phyloP scores from a whole-genome alignment of 202 grass and related monocot genomes.

The Alloteropsis angusta region DNA sequence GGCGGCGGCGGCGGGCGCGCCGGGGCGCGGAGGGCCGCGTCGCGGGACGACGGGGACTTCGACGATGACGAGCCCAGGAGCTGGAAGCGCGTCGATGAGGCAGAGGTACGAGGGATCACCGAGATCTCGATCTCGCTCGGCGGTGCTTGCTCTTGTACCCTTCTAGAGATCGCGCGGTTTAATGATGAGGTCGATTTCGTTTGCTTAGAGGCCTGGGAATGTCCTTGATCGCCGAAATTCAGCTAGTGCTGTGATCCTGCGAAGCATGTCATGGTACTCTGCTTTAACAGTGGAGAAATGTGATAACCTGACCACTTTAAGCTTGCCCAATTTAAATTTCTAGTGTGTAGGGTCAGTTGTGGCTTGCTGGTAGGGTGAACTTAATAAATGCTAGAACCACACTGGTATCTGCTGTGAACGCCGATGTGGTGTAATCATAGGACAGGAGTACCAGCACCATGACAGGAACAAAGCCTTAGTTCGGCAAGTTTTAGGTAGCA shows the following conservation, averaged over 20 bases:
- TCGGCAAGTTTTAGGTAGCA: too few species aligned
- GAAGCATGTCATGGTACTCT: background rate
- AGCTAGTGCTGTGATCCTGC: background rate
- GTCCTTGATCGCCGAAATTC: background rate
- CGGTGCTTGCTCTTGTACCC: background rate
- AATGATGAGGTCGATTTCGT: background rate
- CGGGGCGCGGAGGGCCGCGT: conserved; percentile 36
- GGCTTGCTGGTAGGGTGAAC: background rate
- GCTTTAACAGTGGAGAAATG: background rate
- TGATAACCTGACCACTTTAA: background rate
- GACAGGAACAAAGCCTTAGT: too few species aligned
- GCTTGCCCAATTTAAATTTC: background rate
- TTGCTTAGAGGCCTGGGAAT: background rate
- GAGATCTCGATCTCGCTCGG: conserved; percentile 36
- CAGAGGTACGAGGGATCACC: conserved; percentile 49
- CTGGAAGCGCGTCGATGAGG: conserved; percentile 96
- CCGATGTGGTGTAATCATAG: background rate
- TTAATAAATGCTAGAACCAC: conserved; percentile 3
- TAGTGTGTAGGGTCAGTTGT: background rate
- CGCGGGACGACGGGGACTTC: conserved; percentile 63
- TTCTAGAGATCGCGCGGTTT: background rate
- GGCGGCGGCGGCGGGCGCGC: conserved; percentile 31
- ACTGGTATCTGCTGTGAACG: background rate
- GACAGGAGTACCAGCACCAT: too few species aligned
- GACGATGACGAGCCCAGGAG: conserved; percentile 87